Base-by-base conservation (phyloP, 2,329 filamentous ascomycete species). In the Parastagonospora nodorum region DNA sequence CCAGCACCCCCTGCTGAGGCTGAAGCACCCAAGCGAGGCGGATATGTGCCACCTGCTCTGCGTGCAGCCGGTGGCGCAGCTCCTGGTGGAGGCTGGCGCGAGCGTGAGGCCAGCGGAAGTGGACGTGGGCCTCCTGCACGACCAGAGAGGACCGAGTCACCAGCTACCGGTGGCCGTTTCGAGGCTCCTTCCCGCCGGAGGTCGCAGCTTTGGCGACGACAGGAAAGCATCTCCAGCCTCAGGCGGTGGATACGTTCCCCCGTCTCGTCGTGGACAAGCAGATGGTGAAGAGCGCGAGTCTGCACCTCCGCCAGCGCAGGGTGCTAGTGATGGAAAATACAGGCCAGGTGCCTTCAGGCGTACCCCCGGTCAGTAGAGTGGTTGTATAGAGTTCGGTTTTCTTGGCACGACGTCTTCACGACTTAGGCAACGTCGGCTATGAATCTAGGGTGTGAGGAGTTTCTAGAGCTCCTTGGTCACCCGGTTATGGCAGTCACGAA, bases 21-120 rank as follows among this genome's bases (percentile, higher is more conserved):
- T 8, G 66, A 69, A 43, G 45, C 69, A 64, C 71, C 73, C 38
- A 77, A 74, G 65, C 64, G 71, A 49, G 55, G 58, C 15, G 78
- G 76, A 12, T 81, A 80, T 57, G 62, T 82, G 5, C 79, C 78
- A 33, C 78, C 78, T 48, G 73, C 73, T 31, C 62, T 78, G 15
- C 77, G 78, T 45, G 64, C 49, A 60, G 68, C 47, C 52, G 63
- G 50, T 57, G 71, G 61, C 32, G 66, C 63, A 30, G 66, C 64
- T 51, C 67, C 63, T 39, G 66, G 67, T 36, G 67, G 60, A 42
- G 66, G 67, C 53, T 75, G 74, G 74, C 59, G 70, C 24, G 63
- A 73, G 54, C 71, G 72, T 53, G 71, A 75, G 53, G 53, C 49
- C 9, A 49, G 68, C 35, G 66, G 64, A 15, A 67, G 68, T 50